Conservation (phyloP, 805 yeast genomes). For the Candida lessepsii region DNA sequence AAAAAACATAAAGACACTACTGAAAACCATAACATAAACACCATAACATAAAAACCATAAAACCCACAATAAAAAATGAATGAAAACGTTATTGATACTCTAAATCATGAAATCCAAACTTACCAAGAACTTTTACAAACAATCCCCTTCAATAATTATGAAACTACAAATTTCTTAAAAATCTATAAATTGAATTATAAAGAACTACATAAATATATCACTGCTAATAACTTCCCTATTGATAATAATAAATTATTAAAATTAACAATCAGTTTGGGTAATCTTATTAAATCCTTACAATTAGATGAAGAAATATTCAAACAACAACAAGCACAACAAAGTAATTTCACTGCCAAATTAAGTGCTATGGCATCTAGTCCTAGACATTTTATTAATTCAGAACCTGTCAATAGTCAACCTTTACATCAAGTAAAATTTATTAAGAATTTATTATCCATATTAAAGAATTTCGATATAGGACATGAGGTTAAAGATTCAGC, state of each 20-base stretch:
- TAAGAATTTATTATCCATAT: conserved; percentile 29
- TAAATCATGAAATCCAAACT: conserved; percentile 12
- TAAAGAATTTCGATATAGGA: conserved; percentile 44
- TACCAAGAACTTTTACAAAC: conserved; percentile 29
- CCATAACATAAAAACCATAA: neutral
- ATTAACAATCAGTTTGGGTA: conserved; percentile 43
- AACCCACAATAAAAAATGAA: conserved; percentile 6
- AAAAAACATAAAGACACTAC: no score
- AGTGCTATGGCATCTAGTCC: conserved; percentile 11
- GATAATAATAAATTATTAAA: conserved; percentile 38
- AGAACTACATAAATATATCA: conserved; percentile 12
- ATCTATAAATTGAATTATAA: conserved; percentile 31
- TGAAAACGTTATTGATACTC: conserved; percentile 9
- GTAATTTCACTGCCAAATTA: conserved; percentile 6
- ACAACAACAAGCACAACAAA: conserved; percentile 21
- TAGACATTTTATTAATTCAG: conserved; percentile 14
- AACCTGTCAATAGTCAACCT: conserved; percentile 21
- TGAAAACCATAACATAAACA: no score
- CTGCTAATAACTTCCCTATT: conserved; percentile 26
- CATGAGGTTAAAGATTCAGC: conserved; percentile 9
- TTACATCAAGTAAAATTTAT: conserved; percentile 33
- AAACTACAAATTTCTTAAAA: conserved; percentile 26
- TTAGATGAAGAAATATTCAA: conserved; percentile 31
- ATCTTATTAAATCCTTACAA: conserved; percentile 35
- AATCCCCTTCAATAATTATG: conserved; percentile 31